Percentiles rank a stretch among this genome's conserved stretches.
Conservation (phyloP, 208 protist species). For the Leishmania tarentolae region DNA sequence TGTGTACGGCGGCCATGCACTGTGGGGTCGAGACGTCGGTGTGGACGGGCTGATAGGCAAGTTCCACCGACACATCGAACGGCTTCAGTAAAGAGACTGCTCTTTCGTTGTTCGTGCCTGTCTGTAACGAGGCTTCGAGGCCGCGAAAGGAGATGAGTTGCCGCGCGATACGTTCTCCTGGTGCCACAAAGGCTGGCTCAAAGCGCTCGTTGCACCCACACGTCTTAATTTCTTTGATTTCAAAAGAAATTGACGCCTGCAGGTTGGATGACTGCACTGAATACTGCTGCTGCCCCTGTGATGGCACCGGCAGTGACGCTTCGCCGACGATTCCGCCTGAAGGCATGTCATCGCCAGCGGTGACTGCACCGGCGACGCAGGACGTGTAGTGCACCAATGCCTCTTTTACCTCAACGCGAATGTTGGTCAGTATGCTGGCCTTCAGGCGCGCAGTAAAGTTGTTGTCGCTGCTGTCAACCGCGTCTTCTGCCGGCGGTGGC, state of each 20-base stretch:
- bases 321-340: not conserved
- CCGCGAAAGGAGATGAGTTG: constrained; percentile 60
- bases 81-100: constrained; percentile 21
- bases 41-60: constrained; percentile 35
- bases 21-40: constrained; percentile 18
- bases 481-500: not conserved
- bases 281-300: not conserved
- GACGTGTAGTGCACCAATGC: constrained; percentile 58
- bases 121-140: constrained; percentile 36
- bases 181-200: constrained; percentile 46
- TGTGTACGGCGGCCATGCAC: constrained; percentile 31
- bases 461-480: constrained; percentile 28
- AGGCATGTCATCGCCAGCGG: not conserved
- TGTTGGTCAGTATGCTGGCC: constrained; percentile 79
- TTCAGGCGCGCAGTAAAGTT: constrained; percentile 80
- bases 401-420: constrained; percentile 60
- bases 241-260: constrained; percentile 30
- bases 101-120: not conserved
- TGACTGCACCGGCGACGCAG: not conserved
- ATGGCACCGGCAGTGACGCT: not conserved
- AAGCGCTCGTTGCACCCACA: constrained; percentile 64
- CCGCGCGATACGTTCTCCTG: constrained; percentile 43
- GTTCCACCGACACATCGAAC: constrained; percentile 21
- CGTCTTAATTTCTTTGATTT: constrained; percentile 45
- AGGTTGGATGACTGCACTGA: not conserved